Percentiles rank a stretch among this genome's conserved stretches.
Evolutionary conservation across 345 rosid genomes (phyloP).

Genomic region (Citrus sp.): DNA sequence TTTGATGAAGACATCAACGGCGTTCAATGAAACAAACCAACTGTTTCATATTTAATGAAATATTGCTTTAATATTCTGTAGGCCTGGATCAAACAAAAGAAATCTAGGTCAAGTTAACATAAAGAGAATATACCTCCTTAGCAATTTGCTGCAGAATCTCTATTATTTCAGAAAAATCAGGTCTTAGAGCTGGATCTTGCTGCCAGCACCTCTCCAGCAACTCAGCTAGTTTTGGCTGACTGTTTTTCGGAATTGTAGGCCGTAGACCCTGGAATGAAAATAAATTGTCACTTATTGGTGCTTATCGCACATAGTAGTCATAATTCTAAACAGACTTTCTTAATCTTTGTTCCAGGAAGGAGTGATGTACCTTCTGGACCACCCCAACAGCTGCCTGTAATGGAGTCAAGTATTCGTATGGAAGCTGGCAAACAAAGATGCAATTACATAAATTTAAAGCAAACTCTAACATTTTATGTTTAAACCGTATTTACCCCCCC

Average conservation of each 20-base stretch:
- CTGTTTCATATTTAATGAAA: neutral
- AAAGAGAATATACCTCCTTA: conserved; percentile 56
- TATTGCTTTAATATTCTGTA: neutral
- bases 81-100: neutral
- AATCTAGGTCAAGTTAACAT: neutral
- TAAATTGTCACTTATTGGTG: neutral
- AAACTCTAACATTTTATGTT: neutral
- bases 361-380: conserved; percentile 75
- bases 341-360: neutral
- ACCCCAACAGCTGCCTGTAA: conserved; percentile 97
- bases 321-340: neutral
- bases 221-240: conserved; percentile 59
- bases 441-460: neutral
- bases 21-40: neutral
- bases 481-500: neutral
- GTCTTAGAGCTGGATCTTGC: conserved; percentile 81
- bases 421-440: conserved; percentile 61
- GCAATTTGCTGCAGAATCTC: conserved; percentile 62
- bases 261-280: conserved; percentile 55
- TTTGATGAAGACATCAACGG: neutral
- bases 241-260: conserved; percentile 73
- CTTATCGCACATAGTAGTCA: neutral
- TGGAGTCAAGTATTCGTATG: conserved; percentile 89
- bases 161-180: conserved; percentile 78
- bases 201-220: conserved; percentile 83